Base-by-base conservation (phyloP, 139 green algal genomes). In the Chlamydomonas incerta region DNA sequence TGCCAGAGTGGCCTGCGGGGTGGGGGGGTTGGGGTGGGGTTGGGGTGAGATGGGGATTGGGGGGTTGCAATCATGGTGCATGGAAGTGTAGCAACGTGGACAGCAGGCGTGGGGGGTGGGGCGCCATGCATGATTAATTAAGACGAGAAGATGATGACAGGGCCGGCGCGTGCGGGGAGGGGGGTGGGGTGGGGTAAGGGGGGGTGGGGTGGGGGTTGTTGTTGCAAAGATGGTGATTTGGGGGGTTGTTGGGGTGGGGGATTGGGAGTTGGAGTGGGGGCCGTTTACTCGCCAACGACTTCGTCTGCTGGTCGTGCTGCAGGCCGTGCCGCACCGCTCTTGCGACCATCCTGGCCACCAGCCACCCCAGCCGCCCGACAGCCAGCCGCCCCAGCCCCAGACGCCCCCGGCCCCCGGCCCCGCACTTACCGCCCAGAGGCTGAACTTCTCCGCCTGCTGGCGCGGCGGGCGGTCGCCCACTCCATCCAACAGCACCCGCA, bases 371-470 rank as follows among this genome's bases (percentile, higher is more conserved):
- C 17, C 62, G 3, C 34, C 1, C 63, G 23, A 26, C 63, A 9
- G 5, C n/a, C 1, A 0, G 13, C 63, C 29, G 3, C 14, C 8
- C 20, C 26, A 23, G 41, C 3, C 29, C 47, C 47, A 2, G 17
- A 6, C 47, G 14, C 35, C 28, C 13, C 47, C 4, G 47, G 15
- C 23, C n/a, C n/a, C n/a, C n/a, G n/a, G n/a, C n/a, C n/a, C n/a
- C n/a, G n/a, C 9, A 35, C 76, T 86, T 75, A 80, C 87, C 80
- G 91, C 89, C 93, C 93, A 95, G 65, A 95, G 93, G 71, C 80
- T 88, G 46, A 93, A 79, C 26, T 71, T 72, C 87, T 95, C 92
- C 8, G 57, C 17, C 35, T 88, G 74, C 9, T 31, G 34, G 1
- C 55, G 8, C 8, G 81, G 66, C 20, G 93, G 92, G 83, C 89